Conservation (phyloP, 2,329 filamentous ascomycete species). For the Scytalidium lignicola region DNA sequence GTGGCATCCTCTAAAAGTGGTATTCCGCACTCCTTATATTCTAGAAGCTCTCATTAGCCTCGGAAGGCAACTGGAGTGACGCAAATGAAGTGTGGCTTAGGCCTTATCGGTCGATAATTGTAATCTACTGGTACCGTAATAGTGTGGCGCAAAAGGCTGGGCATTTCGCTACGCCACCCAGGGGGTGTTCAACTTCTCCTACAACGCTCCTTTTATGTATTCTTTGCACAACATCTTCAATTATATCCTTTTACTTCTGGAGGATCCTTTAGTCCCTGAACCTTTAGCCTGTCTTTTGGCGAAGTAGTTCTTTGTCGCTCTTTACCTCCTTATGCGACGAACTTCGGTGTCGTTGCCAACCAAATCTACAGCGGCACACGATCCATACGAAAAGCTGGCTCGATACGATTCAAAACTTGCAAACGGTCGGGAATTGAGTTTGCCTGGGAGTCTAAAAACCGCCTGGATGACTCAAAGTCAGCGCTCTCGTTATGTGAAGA, state of each 20-base stretch:
- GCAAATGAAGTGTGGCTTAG: background rate
- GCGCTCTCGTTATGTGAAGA: conserved; percentile 61
- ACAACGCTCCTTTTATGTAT: background rate
- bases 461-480: conserved; percentile 59
- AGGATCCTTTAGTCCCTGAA: background rate
- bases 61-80: conserved; percentile 1
- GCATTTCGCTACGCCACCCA: background rate
- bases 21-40: background rate
- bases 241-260: background rate
- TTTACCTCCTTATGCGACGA: conserved; percentile 50
- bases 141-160: background rate
- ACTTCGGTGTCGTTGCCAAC: conserved; percentile 60
- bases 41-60: background rate
- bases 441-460: conserved; percentile 51
- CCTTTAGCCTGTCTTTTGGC: background rate
- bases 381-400: conserved; percentile 59
- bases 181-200: background rate
- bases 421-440: conserved; percentile 32
- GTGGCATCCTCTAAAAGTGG: background rate
- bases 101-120: background rate
- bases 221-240: background rate
- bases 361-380: conserved; percentile 50
- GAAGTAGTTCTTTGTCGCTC: conserved; percentile 3
- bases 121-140: no score
- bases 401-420: conserved; percentile 48